phyloP scores from a whole-genome alignment of 306 rosid genomes.

The Astragalus glycyphyllos region DNA sequence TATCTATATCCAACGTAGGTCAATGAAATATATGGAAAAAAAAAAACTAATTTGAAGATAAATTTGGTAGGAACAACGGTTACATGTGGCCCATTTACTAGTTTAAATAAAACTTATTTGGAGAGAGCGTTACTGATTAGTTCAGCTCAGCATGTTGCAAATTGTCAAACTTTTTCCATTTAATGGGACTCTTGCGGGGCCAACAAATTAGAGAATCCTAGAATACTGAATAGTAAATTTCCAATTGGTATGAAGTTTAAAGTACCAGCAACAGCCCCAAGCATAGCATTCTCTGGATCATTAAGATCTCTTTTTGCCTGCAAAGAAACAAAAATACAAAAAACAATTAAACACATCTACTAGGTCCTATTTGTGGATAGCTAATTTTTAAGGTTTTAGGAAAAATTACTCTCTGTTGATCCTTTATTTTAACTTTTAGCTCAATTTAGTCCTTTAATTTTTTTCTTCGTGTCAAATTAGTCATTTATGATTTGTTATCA shows the following conservation, averaged over 20 bases:
- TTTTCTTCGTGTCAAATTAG: too few species aligned
- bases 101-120: not conserved
- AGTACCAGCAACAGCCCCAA: conserved; percentile 80
- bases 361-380: not conserved
- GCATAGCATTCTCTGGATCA: conserved; percentile 80
- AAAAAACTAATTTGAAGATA: conserved; percentile 23
- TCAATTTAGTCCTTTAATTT: too few species aligned
- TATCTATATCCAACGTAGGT: not conserved
- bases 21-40: not conserved
- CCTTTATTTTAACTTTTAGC: too few species aligned
- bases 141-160: conserved; percentile 17
- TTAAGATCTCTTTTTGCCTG: conserved; percentile 73
- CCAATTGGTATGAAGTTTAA: conserved; percentile 31
- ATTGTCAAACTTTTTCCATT: not conserved
- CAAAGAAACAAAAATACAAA: conserved; percentile 31
- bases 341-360: conserved; percentile 20
- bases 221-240: conserved; percentile 27
- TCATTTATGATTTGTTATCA: too few species aligned
- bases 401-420: too few species aligned
- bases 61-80: conserved; percentile 7
- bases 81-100: not conserved
- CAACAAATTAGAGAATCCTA: conserved; percentile 12
- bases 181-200: conserved; percentile 5
- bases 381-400: not conserved
- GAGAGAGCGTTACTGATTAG: not conserved